Percentiles rank a stretch among this genome's conserved stretches.
Conservation (phyloP, 2,329 filamentous ascomycete genomes). For the Microcyclospora tardicrescens region DNA sequence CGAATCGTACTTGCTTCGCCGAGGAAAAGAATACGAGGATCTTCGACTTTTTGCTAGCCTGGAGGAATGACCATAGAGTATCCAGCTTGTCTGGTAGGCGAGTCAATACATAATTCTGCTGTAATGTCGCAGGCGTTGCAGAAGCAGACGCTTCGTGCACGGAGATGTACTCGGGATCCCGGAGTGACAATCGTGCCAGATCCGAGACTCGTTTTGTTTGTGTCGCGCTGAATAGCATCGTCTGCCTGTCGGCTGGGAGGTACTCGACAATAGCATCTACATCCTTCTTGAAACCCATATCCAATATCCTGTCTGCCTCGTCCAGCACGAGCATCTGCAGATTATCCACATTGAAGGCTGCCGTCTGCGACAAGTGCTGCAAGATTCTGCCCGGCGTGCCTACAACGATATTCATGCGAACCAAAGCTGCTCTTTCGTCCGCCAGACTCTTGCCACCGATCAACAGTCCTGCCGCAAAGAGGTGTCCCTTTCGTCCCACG, state of each 20-base stretch:
- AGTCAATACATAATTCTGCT: conserved; percentile 84
- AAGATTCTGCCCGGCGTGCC: conserved; percentile 91
- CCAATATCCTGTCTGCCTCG: conserved; percentile 91
- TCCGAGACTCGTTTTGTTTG: conserved; percentile 93
- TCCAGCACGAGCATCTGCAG: conserved; percentile 87
- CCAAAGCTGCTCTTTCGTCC: conserved; percentile 73
- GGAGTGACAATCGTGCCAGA: conserved; percentile 72
- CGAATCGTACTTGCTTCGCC: conserved; percentile 91
- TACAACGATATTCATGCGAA: conserved; percentile 92
- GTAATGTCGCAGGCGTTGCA: conserved; percentile 70
- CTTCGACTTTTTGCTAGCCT: conserved; percentile 81
- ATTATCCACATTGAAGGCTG: conserved; percentile 77
- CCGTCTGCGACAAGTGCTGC: conserved; percentile 90
- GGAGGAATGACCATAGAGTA: conserved; percentile 84
- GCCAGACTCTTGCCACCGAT: conserved; percentile 87
- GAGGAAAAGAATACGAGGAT: conserved; percentile 92
- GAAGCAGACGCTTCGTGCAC: conserved; percentile 72
- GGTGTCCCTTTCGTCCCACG: conserved; percentile 68
- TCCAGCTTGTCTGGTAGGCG: conserved; percentile 81
- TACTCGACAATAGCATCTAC: conserved; percentile 91
- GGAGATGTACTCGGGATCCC: conserved; percentile 86
- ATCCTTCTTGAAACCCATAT: conserved; percentile 87
- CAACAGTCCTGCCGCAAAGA: conserved; percentile 81
- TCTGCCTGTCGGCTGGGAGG: conserved; percentile 73
- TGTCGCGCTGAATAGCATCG: conserved; percentile 87